Evolutionary conservation across 2,329 filamentous ascomycete genomes (phyloP).

Genomic region (Remersonia thermophila): DNA sequence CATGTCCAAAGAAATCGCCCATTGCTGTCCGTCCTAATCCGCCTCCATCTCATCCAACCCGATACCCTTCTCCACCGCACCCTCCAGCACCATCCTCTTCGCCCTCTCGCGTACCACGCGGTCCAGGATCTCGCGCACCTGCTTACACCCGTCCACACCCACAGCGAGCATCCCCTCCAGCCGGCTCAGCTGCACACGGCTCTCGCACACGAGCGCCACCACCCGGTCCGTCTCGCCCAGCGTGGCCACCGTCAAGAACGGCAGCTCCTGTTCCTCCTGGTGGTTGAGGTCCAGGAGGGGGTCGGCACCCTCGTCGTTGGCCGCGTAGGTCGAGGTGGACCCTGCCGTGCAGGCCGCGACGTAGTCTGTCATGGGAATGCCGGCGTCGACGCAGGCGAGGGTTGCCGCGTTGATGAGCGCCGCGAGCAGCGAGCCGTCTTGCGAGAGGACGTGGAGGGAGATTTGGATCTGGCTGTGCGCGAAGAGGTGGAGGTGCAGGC

Average conservation of each 20-base stretch:
- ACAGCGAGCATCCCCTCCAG: slow-evolving; percentile 90
- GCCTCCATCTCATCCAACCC: slow-evolving; percentile 38
- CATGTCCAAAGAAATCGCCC: no score
- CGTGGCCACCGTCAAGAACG: slow-evolving; percentile 76
- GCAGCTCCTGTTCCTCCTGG: slow-evolving; percentile 76
- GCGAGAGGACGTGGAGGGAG: slow-evolving; percentile 72
- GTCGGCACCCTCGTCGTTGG: slow-evolving; percentile 57
- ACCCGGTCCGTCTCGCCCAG: slow-evolving; percentile 63
- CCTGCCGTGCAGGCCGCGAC: slow-evolving; percentile 81
- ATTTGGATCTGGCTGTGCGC: slow-evolving; percentile 77
- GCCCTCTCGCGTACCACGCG: slow-evolving; percentile 63
- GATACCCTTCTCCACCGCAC: slow-evolving; percentile 36
- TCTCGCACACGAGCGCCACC: slow-evolving; percentile 73
- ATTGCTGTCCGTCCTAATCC: no score
- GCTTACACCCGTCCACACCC: slow-evolving; percentile 81
- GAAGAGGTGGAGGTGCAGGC: slow-evolving; percentile 77
- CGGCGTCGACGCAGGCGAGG: slow-evolving; percentile 84
- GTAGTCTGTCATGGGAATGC: slow-evolving; percentile 90
- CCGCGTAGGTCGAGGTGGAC: slow-evolving; percentile 54
- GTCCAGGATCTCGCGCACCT: slow-evolving; percentile 72
- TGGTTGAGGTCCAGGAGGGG: slow-evolving; percentile 69
- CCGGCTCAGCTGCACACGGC: slow-evolving; percentile 65
- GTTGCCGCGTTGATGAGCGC: slow-evolving; percentile 85
- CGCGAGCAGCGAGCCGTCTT: slow-evolving; percentile 83
- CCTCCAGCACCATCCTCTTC: slow-evolving; percentile 47